These are phyloP conservation scores for Elymus sibiricus DNA, from an alignment of 176 grass and related monocot genomes.

Conservation along the genomic window DNA sequence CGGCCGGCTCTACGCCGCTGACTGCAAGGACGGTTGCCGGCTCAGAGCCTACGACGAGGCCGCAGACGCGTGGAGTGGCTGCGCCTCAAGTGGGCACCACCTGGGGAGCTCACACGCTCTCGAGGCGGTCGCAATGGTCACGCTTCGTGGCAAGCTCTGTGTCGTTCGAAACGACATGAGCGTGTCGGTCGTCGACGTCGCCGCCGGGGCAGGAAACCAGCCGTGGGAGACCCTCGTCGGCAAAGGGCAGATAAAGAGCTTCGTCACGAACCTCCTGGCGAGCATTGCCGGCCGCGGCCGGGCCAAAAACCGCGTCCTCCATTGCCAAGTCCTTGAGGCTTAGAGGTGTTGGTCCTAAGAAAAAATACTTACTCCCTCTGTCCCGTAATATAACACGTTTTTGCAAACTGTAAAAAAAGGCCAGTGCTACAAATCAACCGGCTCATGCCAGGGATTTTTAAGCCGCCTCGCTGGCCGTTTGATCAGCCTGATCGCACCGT, in stretches of 20 bases:
- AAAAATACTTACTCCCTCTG: too few relatives aligned
- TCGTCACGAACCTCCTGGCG: slow-evolving; percentile 49
- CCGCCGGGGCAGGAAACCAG: background rate
- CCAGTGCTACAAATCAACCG: too few relatives aligned
- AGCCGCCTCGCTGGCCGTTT: too few relatives aligned
- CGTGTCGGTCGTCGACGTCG: slow-evolving; percentile 54
- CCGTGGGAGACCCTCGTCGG: slow-evolving; percentile 52
- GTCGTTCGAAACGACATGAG: slow-evolving; percentile 83
- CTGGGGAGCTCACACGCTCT: slow-evolving; percentile 56
- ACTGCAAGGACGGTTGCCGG: slow-evolving; percentile 77
- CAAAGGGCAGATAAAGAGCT: slow-evolving; percentile 51
- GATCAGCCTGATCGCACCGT: too few relatives aligned
- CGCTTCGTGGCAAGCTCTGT: slow-evolving; percentile 52
- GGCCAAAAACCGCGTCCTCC: slow-evolving; percentile 50
- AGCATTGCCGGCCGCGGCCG: slow-evolving; percentile 49
- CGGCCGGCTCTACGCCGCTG: slow-evolving; percentile 55
- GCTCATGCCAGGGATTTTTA: too few relatives aligned
- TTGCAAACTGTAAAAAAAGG: too few relatives aligned
- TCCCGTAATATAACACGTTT: too few relatives aligned
- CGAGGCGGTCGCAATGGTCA: slow-evolving; percentile 64
- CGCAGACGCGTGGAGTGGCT: slow-evolving; percentile 39
- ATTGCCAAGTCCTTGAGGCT: slow-evolving; percentile 83
- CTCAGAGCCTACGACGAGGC: slow-evolving; percentile 54
- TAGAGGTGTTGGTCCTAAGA: background rate
- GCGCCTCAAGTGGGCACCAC: slow-evolving; percentile 49